Evolutionary conservation across 2,329 filamentous ascomycete species (phyloP).

Genomic region (Alternaria burnsii): DNA sequence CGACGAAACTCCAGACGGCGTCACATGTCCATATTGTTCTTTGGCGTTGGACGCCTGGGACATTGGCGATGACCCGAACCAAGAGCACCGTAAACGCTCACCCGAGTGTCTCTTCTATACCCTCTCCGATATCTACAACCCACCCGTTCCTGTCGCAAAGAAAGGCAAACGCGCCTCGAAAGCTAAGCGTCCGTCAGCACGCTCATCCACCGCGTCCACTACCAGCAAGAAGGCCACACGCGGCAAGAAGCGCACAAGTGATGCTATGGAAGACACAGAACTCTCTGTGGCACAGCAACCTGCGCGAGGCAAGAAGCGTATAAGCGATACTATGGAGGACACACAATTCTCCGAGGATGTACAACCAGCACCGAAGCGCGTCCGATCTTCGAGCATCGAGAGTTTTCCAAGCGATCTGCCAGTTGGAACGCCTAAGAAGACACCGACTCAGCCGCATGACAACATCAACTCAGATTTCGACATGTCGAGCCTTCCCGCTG

Average conservation of each 20-base stretch:
- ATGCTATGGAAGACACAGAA: background rate
- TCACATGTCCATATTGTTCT: conserved; percentile 89
- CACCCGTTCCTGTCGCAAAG: conserved; percentile 31
- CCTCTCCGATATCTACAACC: conserved; percentile 66
- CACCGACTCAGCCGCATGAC: conserved; percentile 21
- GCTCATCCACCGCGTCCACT: conserved; percentile 25
- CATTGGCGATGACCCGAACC: conserved; percentile 86
- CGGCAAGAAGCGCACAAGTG: conserved; percentile 23
- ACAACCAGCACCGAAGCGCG: conserved; percentile 23
- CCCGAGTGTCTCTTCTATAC: conserved; percentile 84
- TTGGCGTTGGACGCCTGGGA: conserved; percentile 95
- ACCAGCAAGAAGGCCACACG: conserved; percentile 26
- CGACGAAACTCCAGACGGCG: conserved; percentile 83
- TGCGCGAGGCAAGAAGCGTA: conserved; percentile 24
- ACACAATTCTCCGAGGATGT: conserved; percentile 2
- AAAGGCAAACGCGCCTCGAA: conserved; percentile 41
- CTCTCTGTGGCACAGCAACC: background rate
- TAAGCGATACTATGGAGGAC: conserved; percentile 26
- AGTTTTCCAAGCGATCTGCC: conserved; percentile 30
- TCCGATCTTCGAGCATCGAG: conserved; percentile 32
- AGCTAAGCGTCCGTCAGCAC: conserved; percentile 38
- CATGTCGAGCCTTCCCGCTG: conserved; percentile 29
- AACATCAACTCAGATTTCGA: conserved; percentile 17
- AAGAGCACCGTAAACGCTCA: conserved; percentile 84
- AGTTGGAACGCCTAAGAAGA: conserved; percentile 35